phyloP scores from a whole-genome alignment of 371 early-diverging fungal genomes.

The Haplosporangium sp. region DNA sequence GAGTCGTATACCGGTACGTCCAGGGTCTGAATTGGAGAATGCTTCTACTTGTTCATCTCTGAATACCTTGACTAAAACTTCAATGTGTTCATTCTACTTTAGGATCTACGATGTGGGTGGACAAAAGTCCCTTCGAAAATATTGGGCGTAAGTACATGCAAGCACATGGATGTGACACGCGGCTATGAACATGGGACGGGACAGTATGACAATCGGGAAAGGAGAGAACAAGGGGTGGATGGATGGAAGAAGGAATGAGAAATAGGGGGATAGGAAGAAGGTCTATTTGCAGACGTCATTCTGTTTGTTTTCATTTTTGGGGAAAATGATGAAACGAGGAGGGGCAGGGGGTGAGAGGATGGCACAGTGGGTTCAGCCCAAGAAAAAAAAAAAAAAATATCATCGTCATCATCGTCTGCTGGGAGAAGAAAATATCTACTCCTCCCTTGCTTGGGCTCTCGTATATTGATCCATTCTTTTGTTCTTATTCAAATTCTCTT shows the following conservation, averaged over 20 bases:
- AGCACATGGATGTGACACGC: background rate
- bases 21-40: background rate
- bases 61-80: background rate
- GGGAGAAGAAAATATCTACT: background rate
- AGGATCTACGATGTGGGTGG: slow-evolving; percentile 71
- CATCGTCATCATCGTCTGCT: background rate
- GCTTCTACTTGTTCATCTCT: background rate
- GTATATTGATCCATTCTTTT: background rate
- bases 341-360: no score
- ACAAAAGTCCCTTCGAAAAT: slow-evolving; percentile 68
- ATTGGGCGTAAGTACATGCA: slow-evolving; percentile 66
- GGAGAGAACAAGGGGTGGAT: no score
- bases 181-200: background rate
- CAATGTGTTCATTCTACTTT: slow-evolving; percentile 3
- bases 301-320: no score
- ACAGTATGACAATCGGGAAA: slow-evolving; percentile 1
- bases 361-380: no score
- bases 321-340: no score
- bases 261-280: no score
- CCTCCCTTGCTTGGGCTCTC: slow-evolving; percentile 6
- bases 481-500: background rate
- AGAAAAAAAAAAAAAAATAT: background rate
- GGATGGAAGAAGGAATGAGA: no score
- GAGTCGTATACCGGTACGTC: slow-evolving; percentile 55
- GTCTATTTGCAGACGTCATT: no score